Percentiles rank a stretch among this genome's conserved stretches.
Conservation (phyloP, 768 basidiomycete genomes). For the Rhizopogon rudus region DNA sequence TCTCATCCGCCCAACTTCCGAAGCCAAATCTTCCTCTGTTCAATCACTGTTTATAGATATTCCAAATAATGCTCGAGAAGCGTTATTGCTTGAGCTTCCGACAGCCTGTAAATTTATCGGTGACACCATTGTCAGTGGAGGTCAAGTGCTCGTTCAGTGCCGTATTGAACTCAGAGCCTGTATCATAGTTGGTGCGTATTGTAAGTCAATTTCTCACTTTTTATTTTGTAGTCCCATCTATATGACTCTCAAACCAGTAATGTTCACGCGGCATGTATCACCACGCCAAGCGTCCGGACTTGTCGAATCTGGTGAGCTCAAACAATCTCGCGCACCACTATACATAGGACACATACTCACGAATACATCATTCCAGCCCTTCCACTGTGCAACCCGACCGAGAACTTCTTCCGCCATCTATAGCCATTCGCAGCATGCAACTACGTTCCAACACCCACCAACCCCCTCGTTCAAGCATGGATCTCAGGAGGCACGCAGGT, state of each 20-base stretch:
- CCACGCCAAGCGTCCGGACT: conserved; percentile 34
- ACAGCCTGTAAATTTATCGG: conserved; percentile 42
- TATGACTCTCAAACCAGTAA: conserved; percentile 32
- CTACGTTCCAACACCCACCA: conserved; percentile 32
- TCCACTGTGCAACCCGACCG: conserved; percentile 49
- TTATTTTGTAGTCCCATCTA: neutral
- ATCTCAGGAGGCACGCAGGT: conserved; percentile 18
- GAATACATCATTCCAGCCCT: conserved; percentile 29
- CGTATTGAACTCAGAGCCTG: conserved; percentile 51
- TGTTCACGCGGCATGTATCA: conserved; percentile 35
- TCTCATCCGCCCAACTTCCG: conserved; percentile 46
- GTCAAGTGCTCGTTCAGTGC: conserved; percentile 51
- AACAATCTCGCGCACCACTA: neutral
- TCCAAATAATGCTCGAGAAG: conserved; percentile 31
- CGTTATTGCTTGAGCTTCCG: conserved; percentile 41
- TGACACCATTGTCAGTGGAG: conserved; percentile 34
- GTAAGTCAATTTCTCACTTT: conserved; percentile 28
- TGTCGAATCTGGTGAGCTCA: conserved; percentile 38
- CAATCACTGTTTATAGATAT: conserved; percentile 41
- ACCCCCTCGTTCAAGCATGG: conserved; percentile 39
- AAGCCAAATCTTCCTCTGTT: conserved; percentile 25
- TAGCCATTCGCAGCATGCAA: conserved; percentile 41
- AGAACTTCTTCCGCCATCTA: conserved; percentile 41
- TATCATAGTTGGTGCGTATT: conserved; percentile 45
- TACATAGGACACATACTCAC: neutral